Evolutionary conservation across 1,284 basidiomycete species (phyloP), one percentile per base, ranked within the genome.

Genomic region (Ceratobasidium sp.): DNA sequence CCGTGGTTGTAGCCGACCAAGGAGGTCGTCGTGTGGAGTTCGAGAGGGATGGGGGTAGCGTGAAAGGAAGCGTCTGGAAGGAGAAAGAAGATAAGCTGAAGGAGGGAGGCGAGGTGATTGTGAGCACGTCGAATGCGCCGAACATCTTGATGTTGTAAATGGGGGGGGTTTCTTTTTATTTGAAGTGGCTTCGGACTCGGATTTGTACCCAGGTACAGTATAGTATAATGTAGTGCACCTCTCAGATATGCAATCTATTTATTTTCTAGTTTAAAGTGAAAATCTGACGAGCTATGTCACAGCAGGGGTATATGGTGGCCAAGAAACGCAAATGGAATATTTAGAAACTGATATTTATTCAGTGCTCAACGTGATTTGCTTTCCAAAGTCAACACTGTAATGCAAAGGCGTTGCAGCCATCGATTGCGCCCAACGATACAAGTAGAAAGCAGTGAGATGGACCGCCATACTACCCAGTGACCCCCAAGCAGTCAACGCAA

Each of bases 61-160:
- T 69, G 11, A 45, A 41, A 19, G 66, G 66, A 27, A 41, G 66
- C 45, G 66, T 69, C 45, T 69, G 66, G 66, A 27, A 50, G 5
- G 31, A 53, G 51, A 50, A 50, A 14, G 27, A 69, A 22, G 29
- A 36, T 7, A 29, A 24, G 19, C 17, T 47, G 14, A 53, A 41
- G 53, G 53, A 57, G 33, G 66, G 66, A n/a, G 66, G 66, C 15
- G 51, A 56, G 29, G 51, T 69, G n/a, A 53, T 69, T 24, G 66
- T 69, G 51, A 44, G 31, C 22, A 71, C 67, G 3, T 71, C 67
- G 36, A 71, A 71, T 57, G 67, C 67, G 56, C 67, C 56, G 27
- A 71, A 71, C 45, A 59, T 45, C 5, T 33, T 71, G 54, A 48
- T 71, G 56, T 36, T 71, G 53, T 71, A 67, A 36, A 41, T 19